phyloP scores from a whole-genome alignment of 2,329 filamentous ascomycete genomes.

The Tympanopsis confertula region DNA sequence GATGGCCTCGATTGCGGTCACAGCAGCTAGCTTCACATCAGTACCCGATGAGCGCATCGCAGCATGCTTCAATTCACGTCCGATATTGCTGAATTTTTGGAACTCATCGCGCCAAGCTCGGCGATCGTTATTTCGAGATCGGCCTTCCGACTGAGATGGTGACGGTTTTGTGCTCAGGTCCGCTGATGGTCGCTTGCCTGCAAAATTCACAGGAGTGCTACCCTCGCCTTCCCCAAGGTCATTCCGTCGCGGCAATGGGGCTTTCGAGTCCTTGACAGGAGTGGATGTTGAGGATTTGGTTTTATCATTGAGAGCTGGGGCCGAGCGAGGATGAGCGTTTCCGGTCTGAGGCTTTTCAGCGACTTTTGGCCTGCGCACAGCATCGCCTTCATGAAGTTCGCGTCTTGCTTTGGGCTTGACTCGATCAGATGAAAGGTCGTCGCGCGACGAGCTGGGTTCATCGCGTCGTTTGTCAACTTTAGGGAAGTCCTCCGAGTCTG shows the following conservation, averaged over 20 bases:
- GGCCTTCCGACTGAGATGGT: neutral
- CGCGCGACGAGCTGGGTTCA: too few relatives aligned
- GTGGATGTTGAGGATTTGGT: too few relatives aligned
- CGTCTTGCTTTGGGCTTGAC: too few relatives aligned
- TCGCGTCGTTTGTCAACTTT: too few relatives aligned
- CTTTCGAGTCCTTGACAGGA: neutral
- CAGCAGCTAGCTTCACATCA: neutral
- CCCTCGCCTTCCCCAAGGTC: neutral
- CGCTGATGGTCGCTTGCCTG: neutral
- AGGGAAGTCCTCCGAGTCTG: too few relatives aligned
- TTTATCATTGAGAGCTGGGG: too few relatives aligned
- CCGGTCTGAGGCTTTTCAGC: too few relatives aligned
- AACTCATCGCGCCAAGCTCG: neutral
- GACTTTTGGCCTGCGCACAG: too few relatives aligned
- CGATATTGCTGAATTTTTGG: neutral
- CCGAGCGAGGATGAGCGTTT: too few relatives aligned
- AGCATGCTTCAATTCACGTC: neutral
- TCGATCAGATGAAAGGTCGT: too few relatives aligned
- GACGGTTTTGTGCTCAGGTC: constrained; percentile 7
- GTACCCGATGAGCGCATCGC: neutral
- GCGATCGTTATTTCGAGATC: neutral
- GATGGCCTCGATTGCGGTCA: neutral
- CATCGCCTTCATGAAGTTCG: too few relatives aligned
- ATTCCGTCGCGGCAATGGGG: neutral
- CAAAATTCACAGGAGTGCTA: neutral